Evolutionary conservation across 768 basidiomycete genomes (phyloP), one percentile per base, ranked within the genome.

Genomic region (Lactarius quietus): DNA sequence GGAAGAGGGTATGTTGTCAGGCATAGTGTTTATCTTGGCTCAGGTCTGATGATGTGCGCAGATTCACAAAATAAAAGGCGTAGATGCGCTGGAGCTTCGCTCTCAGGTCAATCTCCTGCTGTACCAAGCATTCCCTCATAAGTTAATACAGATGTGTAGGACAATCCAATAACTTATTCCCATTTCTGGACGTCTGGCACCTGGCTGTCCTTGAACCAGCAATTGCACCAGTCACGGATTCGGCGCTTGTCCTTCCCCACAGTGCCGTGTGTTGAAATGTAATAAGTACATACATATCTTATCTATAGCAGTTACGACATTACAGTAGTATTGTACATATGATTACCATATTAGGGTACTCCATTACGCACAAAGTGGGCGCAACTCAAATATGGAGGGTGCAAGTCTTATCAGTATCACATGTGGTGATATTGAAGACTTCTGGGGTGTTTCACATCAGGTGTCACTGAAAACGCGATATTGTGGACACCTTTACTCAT

Each of bases 131-230:
- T 93, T 85, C 72, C 93, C 94, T 62, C 88, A 92, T 93, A 72
- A 51, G 90, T 81, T 18, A 8, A 35, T 28, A 23, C 5, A 36
- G 57, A 41, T 20, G 55, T 14, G 23, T 56, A 55, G 17, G 15
- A 57, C 26, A 12, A 61, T 26, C n/a, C n/a, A 28, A 61, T 31
- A 23, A 51, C 14, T 58, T 31, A 33, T 96, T 95, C 78, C 93
- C 94, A 0, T 72, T 95, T 6, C 82, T 87, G 14, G 94, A 96
- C 72, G 79, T 95, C 68, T 91, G 92, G 88, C 81, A 92, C 1
- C 80, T 95, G 12, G 88, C 87, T 0, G 73, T 92, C 20, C 82
- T 95, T 26, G 87, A 92, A 73, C 78, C 82, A 6, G 18, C 38
- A 6, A 63, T 68, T 3, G 66, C 66, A 2, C 48, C 51, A 26